A percentile compares a stretch with the other conserved stretches of the same genome.
Conservation (phyloP, 768 basidiomycete species). For the Termitomyces sp. region DNA sequence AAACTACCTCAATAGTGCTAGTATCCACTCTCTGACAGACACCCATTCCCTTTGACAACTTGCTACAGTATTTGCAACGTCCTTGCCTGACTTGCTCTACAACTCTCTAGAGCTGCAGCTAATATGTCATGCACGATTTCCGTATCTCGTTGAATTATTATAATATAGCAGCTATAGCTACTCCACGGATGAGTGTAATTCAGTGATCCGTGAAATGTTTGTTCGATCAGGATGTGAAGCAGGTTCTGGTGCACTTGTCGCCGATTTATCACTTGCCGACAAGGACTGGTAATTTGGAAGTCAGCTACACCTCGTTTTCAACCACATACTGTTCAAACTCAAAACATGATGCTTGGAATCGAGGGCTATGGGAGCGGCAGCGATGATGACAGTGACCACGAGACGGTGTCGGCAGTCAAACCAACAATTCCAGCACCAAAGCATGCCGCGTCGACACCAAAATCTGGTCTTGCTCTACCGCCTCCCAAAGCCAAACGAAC, state of each 20-base stretch:
- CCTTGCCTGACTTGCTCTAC: too few relatives aligned
- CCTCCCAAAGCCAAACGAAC: constrained; percentile 36
- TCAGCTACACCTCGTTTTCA: neutral
- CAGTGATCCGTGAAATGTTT: too few relatives aligned
- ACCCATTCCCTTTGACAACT: too few relatives aligned
- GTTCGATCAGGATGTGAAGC: too few relatives aligned
- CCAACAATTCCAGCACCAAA: constrained; percentile 4
- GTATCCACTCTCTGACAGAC: constrained; percentile 32
- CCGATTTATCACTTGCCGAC: too few relatives aligned
- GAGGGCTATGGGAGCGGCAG: constrained; percentile 75
- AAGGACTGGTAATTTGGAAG: neutral
- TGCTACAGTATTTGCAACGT: too few relatives aligned
- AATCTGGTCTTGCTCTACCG: constrained; percentile 10
- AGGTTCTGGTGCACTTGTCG: too few relatives aligned
- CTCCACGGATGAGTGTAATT: too few relatives aligned
- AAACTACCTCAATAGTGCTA: constrained; percentile 56
- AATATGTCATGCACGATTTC: too few relatives aligned
- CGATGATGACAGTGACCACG: constrained; percentile 47
- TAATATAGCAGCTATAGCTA: too few relatives aligned
- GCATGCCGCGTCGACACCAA: constrained; percentile 17
- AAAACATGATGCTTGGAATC: constrained; percentile 57
- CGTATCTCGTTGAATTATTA: too few relatives aligned
- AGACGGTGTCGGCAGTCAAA: constrained; percentile 12
- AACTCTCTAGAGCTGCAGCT: too few relatives aligned
- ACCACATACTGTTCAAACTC: neutral